These are phyloP conservation scores for Clavispora vitiphila DNA, from an alignment of 805 yeast species.

Conservation along the genomic window DNA sequence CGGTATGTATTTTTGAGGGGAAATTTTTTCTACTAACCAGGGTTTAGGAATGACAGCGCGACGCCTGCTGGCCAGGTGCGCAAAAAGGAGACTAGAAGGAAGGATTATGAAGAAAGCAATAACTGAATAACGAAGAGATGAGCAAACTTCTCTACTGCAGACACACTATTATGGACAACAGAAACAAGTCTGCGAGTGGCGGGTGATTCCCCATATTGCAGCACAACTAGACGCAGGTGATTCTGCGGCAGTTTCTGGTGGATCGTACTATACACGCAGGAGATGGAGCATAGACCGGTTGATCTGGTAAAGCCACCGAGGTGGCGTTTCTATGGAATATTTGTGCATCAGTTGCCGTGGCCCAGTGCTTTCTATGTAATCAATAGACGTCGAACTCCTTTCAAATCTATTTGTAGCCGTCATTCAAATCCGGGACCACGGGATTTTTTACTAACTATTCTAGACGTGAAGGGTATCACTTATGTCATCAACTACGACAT, in stretches of 20 bases:
- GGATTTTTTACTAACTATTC: constrained; percentile 25
- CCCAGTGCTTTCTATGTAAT: constrained; percentile 13
- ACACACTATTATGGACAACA: not conserved
- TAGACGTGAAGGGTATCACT: constrained; percentile 97
- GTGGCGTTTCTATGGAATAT: not conserved
- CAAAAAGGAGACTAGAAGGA: constrained; percentile 6
- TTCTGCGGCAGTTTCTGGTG: not conserved
- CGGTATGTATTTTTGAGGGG: constrained; percentile 64
- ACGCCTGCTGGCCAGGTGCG: constrained; percentile 1
- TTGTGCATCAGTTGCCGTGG: constrained; percentile 1
- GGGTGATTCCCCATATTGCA: not conserved
- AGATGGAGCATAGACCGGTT: constrained; percentile 1
- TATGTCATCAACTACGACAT: constrained; percentile 92
- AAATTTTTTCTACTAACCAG: constrained; percentile 17
- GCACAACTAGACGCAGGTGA: not conserved
- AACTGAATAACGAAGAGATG: constrained; percentile 1
- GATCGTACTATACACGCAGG: not conserved
- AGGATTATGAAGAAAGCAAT: constrained; percentile 5
- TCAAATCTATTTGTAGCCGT: constrained; percentile 9
- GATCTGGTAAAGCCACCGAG: not conserved
- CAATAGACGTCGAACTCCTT: constrained; percentile 21
- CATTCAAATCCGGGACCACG: not conserved
- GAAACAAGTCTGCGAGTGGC: not conserved
- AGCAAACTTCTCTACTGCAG: not conserved
- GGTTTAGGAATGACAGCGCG: constrained; percentile 9